phyloP scores from a whole-genome alignment of 495 filamentous ascomycete species.

The Bacidia gigantensis region DNA sequence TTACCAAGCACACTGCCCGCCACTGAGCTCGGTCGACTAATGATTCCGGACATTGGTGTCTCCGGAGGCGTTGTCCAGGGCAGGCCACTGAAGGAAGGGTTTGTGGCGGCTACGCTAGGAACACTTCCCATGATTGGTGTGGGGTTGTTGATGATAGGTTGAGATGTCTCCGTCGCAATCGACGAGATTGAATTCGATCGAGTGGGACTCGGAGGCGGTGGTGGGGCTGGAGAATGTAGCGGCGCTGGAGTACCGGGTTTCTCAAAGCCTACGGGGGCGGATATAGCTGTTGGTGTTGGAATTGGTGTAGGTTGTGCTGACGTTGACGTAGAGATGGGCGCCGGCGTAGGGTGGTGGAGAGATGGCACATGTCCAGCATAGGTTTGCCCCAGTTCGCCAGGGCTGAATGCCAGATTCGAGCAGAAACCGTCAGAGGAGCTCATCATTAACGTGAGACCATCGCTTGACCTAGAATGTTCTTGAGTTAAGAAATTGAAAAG shows the following conservation, averaged over 20 bases:
- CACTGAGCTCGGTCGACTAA: slow-evolving; percentile 27
- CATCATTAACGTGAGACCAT: slow-evolving; percentile 85
- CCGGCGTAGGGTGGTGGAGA: slow-evolving; percentile 29
- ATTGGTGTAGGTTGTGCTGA: slow-evolving; percentile 48
- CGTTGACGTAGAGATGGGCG: slow-evolving; percentile 28
- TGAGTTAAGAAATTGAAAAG: background rate
- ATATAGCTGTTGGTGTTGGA: slow-evolving; percentile 49
- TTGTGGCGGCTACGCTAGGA: slow-evolving; percentile 56
- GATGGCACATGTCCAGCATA: slow-evolving; percentile 56
- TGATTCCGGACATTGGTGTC: slow-evolving; percentile 44
- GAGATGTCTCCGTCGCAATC: slow-evolving; percentile 47
- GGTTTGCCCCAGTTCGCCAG: slow-evolving; percentile 75
- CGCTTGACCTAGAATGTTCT: slow-evolving; percentile 59
- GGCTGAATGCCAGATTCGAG: slow-evolving; percentile 70
- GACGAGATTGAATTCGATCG: slow-evolving; percentile 79
- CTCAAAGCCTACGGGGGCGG: slow-evolving; percentile 41
- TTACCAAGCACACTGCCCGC: slow-evolving; percentile 42
- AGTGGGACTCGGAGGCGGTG: slow-evolving; percentile 53
- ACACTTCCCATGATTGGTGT: slow-evolving; percentile 60
- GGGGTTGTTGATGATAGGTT: slow-evolving; percentile 57
- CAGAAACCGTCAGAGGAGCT: slow-evolving; percentile 97
- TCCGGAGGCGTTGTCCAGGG: slow-evolving; percentile 68
- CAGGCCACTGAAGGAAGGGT: slow-evolving; percentile 44
- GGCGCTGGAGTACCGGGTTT: slow-evolving; percentile 31
- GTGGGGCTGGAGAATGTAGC: slow-evolving; percentile 27